Base-by-base conservation (phyloP, 192 early-diverging fungal genomes). In the Mortierella antarctica region DNA sequence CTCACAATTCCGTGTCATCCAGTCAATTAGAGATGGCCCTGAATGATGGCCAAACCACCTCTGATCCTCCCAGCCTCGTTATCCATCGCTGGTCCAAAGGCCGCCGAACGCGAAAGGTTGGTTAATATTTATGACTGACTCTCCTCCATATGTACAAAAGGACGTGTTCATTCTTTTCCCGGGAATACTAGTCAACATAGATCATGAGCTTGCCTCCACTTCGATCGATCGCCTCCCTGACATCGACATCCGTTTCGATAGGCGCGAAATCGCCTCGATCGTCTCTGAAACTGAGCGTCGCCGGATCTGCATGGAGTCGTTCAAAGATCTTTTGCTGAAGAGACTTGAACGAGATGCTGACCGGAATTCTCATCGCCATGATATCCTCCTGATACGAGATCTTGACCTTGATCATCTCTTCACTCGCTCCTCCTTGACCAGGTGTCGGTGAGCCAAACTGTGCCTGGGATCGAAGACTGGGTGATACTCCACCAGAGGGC, bases 311-410 rank as follows among this genome's bases (percentile, higher is more conserved):
- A 12, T 71, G 63, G 7, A 94, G 67, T 52, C 90, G 89, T 44
- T 89, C 85, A 44, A 85, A 83, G 50, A 94, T 89, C 68, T 89
- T 88, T 61, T 86, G 80, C 52, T 86, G 83, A n/a, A 94, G 74
- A 41, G 83, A 67, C 7, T 66, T 75, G 50, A 89, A 85, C 39
- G 87, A 86, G 74, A 88, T 83, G 57, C 84, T 70, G 8, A 86
- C 82, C 0, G 90, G 87, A 62, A 94, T 79, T 63, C 89, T 88
- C 61, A 94, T 89, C 10, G 93, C 93, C 71, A 92, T 89, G 71
- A 93, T 89, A 54, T 94, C 93, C 52, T 88, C 90, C 45, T 86
- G 82, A 67, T 89, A 85, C 57, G 85, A 86, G 57, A 94, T 89
- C 80, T 94, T 94, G 62, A 92, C 86, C 71, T 93, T 94, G 53